Base-by-base conservation (phyloP, 1,284 basidiomycete genomes). In the Waitea zeae region DNA sequence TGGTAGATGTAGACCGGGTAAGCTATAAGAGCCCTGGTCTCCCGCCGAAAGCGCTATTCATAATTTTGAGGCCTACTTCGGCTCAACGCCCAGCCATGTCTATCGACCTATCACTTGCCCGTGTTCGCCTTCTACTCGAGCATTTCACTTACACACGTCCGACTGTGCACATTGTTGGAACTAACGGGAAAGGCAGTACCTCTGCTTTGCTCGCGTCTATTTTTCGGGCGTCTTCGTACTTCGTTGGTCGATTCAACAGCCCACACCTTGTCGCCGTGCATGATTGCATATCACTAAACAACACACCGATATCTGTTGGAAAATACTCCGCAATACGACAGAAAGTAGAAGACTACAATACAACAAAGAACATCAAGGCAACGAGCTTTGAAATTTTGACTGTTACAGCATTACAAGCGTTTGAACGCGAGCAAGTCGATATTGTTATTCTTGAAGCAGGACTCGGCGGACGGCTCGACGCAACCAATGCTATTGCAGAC, bases 101-200 rank as follows among this genome's bases (percentile, higher is more conserved):
- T 5, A 89, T 96, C 49, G 73, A 83, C 42, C 71, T 95, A 6
- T 74, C 76, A 1, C 64, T 95, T 1, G 62, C 75, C 27, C 71
- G 87, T 3, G 75, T 96, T 44, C 50, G 50, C 15, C 53, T 43
- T 4, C 61, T 95, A 2, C 63, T 80, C 34, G 40, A 49, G 3
- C 51, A 63, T 36, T 62, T 96, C 2, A 58, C 65, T 0, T 76
- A 81, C 46, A 69, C 59, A 0, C 70, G 87, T 2, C 92, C 90
- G 0, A 87, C 92, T 1, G 67, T 90, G 26, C 95, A 98, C 49
- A 69, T 98, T 35, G 79, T 89, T 3, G 93, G 95, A 0, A 99
- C 95, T 0, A 98, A 99, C 55, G 93, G 93, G 19, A 99, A 99
- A 55, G 95, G 95, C 18, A 90, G 82, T 39, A 86, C 92, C 7